These are phyloP conservation scores for Penicillium aurantiogriseum DNA, from an alignment of 2,329 filamentous ascomycete genomes.

Conservation along the genomic window DNA sequence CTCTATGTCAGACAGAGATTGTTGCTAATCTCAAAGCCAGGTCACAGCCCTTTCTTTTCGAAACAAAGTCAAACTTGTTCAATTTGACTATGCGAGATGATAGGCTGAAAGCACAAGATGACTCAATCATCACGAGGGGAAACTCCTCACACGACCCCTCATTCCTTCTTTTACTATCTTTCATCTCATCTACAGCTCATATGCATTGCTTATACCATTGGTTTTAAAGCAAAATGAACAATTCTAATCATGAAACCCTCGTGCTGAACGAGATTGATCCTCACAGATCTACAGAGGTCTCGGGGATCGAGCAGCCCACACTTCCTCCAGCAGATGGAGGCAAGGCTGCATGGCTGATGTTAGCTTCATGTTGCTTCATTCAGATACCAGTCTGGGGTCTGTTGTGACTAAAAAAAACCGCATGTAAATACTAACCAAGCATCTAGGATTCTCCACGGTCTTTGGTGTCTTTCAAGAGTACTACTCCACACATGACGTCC, in stretches of 20 bases:
- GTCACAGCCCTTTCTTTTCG: too few relatives aligned
- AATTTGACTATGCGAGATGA: not conserved
- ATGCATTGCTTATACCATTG: not conserved
- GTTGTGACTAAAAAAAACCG: constrained; percentile 4
- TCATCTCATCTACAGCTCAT: not conserved
- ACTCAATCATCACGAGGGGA: not conserved
- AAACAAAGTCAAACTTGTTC: too few relatives aligned
- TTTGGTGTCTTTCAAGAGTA: constrained; percentile 46
- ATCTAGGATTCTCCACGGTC: constrained; percentile 25
- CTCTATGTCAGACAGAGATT: not conserved
- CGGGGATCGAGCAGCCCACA: constrained; percentile 28
- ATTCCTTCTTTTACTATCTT: not conserved
- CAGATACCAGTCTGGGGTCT: constrained; percentile 56
- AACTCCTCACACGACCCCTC: not conserved
- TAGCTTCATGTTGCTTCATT: constrained; percentile 52
- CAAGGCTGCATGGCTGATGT: constrained; percentile 53
- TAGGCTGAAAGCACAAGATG: not conserved
- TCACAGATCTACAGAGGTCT: not conserved
- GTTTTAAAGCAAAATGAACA: constrained; percentile 5
- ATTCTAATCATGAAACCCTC: constrained; percentile 4
- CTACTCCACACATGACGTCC: constrained; percentile 39
- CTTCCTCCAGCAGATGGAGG: constrained; percentile 52
- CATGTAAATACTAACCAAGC: not conserved
- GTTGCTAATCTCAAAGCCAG: not conserved
- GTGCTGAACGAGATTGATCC: constrained; percentile 2